Percentiles rank a stretch among this genome's conserved stretches.
Evolutionary conservation across 176 grass and related monocot species (phyloP).

Genomic region (Oryza punctata): DNA sequence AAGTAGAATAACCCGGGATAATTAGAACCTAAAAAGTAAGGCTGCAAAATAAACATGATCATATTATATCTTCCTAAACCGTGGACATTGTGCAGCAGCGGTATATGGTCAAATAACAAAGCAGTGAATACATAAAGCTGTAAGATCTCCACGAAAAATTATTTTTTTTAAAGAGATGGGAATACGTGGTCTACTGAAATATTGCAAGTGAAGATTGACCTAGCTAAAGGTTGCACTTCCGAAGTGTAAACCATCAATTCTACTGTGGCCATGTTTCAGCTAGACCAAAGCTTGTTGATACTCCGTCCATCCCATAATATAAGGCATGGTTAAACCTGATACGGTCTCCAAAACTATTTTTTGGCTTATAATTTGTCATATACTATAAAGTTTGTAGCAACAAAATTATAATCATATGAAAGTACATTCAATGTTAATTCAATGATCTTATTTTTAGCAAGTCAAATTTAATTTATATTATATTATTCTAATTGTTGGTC

Average conservation of each 20-base stretch:
- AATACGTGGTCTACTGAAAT: not conserved
- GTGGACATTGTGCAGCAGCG: not conserved
- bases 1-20: not conserved
- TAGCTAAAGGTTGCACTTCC: not conserved
- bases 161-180: not conserved
- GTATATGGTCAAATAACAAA: constrained; percentile 2
- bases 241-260: not conserved
- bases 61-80: not conserved
- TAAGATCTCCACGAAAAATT: not conserved
- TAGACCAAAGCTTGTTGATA: not conserved
- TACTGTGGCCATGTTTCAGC: not conserved
- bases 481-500: too few relatives aligned
- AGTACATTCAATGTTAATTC: too few relatives aligned
- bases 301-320: too few relatives aligned
- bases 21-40: not conserved
- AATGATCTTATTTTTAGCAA: too few relatives aligned
- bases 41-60: constrained; percentile 15
- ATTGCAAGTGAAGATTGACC: not conserved
- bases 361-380: too few relatives aligned
- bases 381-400: too few relatives aligned
- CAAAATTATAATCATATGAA: too few relatives aligned
- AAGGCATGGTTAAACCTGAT: too few relatives aligned
- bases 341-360: too few relatives aligned
- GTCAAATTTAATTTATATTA: too few relatives aligned
- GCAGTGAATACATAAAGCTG: not conserved